phyloP scores from a whole-genome alignment of 305 asterid species.

The Plantago coronopus region DNA sequence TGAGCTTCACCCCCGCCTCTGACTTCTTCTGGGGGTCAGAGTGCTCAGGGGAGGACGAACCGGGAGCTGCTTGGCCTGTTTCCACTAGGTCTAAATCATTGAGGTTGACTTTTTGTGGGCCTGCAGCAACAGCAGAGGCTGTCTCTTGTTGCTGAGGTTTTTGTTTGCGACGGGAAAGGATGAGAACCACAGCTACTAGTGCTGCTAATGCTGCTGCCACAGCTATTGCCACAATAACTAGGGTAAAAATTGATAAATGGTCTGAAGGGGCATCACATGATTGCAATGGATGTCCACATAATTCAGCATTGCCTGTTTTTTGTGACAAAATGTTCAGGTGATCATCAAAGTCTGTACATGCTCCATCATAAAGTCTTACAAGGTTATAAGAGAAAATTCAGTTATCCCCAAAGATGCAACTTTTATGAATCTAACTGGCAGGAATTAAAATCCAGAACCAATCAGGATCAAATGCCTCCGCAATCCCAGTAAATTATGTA shows the following conservation, averaged over 20 bases:
- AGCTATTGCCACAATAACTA: slow-evolving; percentile 28
- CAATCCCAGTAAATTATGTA: no score
- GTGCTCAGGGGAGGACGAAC: slow-evolving; percentile 18
- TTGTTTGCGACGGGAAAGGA: slow-evolving; percentile 45
- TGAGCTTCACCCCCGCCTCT: slow-evolving; percentile 33
- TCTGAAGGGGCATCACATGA: slow-evolving; percentile 25
- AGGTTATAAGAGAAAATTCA: not conserved
- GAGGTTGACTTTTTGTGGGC: slow-evolving; percentile 2
- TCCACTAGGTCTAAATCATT: slow-evolving; percentile 38
- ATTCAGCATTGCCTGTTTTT: slow-evolving; percentile 36
- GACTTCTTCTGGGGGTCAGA: slow-evolving; percentile 20
- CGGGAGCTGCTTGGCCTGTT: slow-evolving; percentile 27
- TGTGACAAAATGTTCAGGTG: not conserved
- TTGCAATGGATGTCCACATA: slow-evolving; percentile 53
- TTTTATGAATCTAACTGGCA: not conserved
- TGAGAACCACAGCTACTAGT: slow-evolving; percentile 39
- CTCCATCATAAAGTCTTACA: not conserved
- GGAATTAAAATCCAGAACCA: not conserved
- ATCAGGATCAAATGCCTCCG: not conserved
- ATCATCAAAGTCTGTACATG: not conserved
- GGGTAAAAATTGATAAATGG: slow-evolving; percentile 28
- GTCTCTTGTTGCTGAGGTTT: slow-evolving; percentile 11
- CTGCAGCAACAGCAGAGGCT: not conserved
- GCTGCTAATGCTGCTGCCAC: slow-evolving; percentile 39
- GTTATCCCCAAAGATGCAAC: not conserved